A percentile compares a stretch with the other conserved stretches of the same genome.
Conservation (phyloP, 495 filamentous ascomycete genomes). For the Xylaria castorea region DNA sequence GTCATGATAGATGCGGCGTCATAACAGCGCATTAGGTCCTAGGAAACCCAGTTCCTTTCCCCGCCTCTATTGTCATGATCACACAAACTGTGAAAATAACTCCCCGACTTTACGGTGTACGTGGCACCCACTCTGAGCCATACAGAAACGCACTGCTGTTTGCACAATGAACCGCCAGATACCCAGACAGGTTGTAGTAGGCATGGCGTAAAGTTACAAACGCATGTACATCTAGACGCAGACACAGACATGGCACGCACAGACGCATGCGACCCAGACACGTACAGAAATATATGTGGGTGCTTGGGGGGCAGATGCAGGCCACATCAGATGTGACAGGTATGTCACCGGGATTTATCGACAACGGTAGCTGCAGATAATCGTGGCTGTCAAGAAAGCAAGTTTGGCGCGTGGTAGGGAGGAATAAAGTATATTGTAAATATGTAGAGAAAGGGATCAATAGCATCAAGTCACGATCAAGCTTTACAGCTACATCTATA, state of each 20-base stretch:
- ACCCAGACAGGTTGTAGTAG: constrained; percentile 30
- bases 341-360: not conserved
- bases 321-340: constrained; percentile 9
- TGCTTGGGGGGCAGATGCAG: not conserved
- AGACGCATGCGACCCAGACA: constrained; percentile 14
- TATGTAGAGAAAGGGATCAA: not conserved
- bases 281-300: constrained; percentile 1
- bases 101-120: constrained; percentile 25
- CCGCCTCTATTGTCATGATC: not conserved
- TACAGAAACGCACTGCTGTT: constrained; percentile 38
- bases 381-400: not conserved
- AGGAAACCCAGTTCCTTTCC: not conserved
- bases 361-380: not conserved
- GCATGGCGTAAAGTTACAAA: constrained; percentile 27
- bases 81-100: not conserved
- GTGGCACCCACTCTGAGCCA: constrained; percentile 26
- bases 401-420: not conserved
- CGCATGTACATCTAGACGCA: constrained; percentile 31
- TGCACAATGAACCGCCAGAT: constrained; percentile 38
- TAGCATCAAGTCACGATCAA: no score
- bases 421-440: not conserved
- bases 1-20: not conserved
- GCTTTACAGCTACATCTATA: not conserved
- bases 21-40: not conserved
- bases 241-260: constrained; percentile 29